These are phyloP conservation scores for Fremontodendron californicum DNA, from an alignment of 345 rosid genomes.

Conservation along the genomic window DNA sequence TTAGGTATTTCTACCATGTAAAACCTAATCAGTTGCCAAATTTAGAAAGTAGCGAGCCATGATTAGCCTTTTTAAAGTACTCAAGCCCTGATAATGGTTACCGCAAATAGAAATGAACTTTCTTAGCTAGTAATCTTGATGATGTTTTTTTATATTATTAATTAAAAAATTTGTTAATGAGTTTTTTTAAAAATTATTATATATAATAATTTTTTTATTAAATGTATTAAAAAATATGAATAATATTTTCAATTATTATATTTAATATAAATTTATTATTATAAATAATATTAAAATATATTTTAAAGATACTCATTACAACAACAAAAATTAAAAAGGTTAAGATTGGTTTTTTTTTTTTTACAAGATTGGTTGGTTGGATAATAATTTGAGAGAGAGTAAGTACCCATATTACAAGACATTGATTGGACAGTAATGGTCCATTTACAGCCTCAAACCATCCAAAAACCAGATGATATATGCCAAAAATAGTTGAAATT, in stretches of 20 bases:
- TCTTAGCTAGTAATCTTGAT: not conserved
- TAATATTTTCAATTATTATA: too few species aligned
- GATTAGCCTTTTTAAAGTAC: not conserved
- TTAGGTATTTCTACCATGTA: not conserved
- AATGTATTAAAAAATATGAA: too few species aligned
- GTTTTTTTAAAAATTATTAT: too few species aligned
- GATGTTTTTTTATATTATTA: not conserved
- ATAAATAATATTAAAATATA: too few species aligned
- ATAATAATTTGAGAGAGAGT: too few species aligned
- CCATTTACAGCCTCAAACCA: not conserved
- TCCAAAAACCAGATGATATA: not conserved
- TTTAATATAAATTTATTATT: too few species aligned
- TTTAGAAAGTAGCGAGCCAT: not conserved
- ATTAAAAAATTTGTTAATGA: too few species aligned
- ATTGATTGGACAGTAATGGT: not conserved
- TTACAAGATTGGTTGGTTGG: too few species aligned
- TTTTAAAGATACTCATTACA: too few species aligned
- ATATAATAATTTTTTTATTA: too few species aligned
- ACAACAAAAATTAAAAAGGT: too few species aligned
- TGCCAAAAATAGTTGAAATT: not conserved
- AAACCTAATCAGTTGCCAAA: not conserved
- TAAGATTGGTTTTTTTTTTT: too few species aligned
- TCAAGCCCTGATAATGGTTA: not conserved
- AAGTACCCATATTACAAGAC: not conserved
- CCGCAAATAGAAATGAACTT: not conserved